Conservation (phyloP, 257 asterid genomes). For the Verbena officinalis region DNA sequence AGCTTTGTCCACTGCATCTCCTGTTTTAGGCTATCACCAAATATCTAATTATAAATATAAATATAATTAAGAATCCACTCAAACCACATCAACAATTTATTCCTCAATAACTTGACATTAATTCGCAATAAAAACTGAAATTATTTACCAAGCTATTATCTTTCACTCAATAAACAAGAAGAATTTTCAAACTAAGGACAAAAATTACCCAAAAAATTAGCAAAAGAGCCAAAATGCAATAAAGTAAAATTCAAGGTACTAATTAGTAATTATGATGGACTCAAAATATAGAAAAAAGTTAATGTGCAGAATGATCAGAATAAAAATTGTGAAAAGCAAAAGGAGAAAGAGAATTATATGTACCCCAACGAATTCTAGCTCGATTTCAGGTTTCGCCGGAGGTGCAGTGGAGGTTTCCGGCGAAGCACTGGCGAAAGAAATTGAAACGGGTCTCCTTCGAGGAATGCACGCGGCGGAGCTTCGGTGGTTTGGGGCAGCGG, state of each 20-base stretch:
- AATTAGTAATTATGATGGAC: not conserved
- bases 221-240: not conserved
- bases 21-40: slow-evolving; percentile 65
- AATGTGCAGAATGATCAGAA: not conserved
- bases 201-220: not conserved
- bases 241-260: slow-evolving; percentile 5
- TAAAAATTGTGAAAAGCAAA: not conserved
- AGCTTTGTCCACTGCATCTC: slow-evolving; percentile 63
- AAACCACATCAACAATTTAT: not conserved
- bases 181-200: not conserved
- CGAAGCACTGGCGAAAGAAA: slow-evolving; percentile 45
- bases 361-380: slow-evolving; percentile 81
- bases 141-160: not conserved
- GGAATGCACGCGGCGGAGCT: slow-evolving; percentile 37
- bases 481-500: slow-evolving; percentile 38
- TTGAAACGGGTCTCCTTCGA: slow-evolving; percentile 25
- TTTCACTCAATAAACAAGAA: not conserved
- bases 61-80: slow-evolving; percentile 7
- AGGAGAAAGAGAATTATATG: not conserved
- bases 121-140: no score
- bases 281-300: not conserved
- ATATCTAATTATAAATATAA: slow-evolving; percentile 1
- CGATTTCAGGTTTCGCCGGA: slow-evolving; percentile 56
- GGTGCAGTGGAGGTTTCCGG: slow-evolving; percentile 56
- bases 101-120: not conserved